These are phyloP conservation scores for Jatropha multifida DNA, from an alignment of 441 rosid species.

Conservation along the genomic window DNA sequence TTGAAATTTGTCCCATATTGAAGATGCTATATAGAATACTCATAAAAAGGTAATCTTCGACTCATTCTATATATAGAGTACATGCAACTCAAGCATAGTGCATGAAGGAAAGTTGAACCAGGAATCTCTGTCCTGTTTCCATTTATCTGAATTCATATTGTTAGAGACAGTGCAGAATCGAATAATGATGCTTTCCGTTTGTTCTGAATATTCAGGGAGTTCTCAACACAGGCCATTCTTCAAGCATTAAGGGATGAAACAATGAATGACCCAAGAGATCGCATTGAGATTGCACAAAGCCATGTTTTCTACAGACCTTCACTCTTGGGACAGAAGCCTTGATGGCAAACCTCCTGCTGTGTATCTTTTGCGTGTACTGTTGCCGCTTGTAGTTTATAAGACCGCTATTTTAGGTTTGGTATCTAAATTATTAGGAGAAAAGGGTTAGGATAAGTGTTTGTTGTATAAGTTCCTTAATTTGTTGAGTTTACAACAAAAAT, in stretches of 20 bases:
- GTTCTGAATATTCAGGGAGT: constrained; percentile 53
- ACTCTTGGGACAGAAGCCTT: constrained; percentile 62
- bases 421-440: constrained; percentile 3
- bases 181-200: background rate
- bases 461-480: constrained; percentile 8
- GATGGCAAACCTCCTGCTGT: background rate
- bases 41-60: constrained; percentile 43
- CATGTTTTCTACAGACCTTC: constrained; percentile 94
- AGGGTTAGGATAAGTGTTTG: background rate
- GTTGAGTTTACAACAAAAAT: constrained; percentile 3
- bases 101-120: background rate
- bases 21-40: constrained; percentile 63
- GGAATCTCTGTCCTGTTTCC: background rate
- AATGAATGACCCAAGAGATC: constrained; percentile 86
- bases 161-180: background rate
- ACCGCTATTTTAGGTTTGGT: background rate
- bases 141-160: background rate
- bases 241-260: constrained; percentile 94
- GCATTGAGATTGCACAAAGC: constrained; percentile 89
- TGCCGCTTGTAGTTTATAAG: background rate
- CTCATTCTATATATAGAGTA: background rate
- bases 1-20: constrained; percentile 72
- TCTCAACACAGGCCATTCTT: constrained; percentile 72
- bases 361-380: background rate
- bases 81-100: background rate